phyloP scores from a whole-genome alignment of 345 rosid species.

The Nephelium lappaceum region DNA sequence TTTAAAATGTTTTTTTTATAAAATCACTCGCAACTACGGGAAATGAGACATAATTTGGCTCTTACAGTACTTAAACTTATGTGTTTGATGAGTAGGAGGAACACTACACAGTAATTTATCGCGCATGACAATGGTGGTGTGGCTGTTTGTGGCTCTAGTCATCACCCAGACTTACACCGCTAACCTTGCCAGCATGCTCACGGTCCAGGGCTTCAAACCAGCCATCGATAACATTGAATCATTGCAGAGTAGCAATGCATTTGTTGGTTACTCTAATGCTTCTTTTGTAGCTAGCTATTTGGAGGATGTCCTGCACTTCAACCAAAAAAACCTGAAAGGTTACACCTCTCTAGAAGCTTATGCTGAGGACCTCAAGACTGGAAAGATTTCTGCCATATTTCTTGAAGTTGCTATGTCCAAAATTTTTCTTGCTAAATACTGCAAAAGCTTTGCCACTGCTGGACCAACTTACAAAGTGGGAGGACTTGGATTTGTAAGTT shows the following conservation, averaged over 20 bases:
- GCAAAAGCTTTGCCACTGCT: slow-evolving; percentile 18
- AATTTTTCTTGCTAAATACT: slow-evolving; percentile 24
- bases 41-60: too few relatives aligned
- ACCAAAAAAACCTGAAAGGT: not conserved
- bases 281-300: slow-evolving; percentile 18
- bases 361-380: slow-evolving; percentile 9
- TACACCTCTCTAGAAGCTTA: slow-evolving; percentile 9
- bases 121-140: slow-evolving; percentile 24
- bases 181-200: slow-evolving; percentile 27
- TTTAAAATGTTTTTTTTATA: too few relatives aligned
- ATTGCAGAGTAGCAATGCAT: slow-evolving; percentile 13
- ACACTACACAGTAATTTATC: slow-evolving; percentile 34
- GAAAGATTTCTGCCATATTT: slow-evolving; percentile 30
- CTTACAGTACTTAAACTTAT: not conserved
- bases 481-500: slow-evolving; percentile 5
- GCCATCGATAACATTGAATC: slow-evolving; percentile 7
- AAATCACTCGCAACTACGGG: too few relatives aligned
- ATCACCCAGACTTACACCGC: slow-evolving; percentile 32
- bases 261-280: slow-evolving; percentile 16
- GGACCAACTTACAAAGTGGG: slow-evolving; percentile 22
- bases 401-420: slow-evolving; percentile 30
- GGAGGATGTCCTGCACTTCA: slow-evolving; percentile 14
- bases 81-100: slow-evolving; percentile 13
- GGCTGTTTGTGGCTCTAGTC: slow-evolving; percentile 30
- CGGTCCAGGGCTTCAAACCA: slow-evolving; percentile 18